Percentiles rank a stretch among this genome's conserved stretches.
phyloP scores from a whole-genome alignment of 1,139 yeast genomes.

The Pichia sp. region DNA sequence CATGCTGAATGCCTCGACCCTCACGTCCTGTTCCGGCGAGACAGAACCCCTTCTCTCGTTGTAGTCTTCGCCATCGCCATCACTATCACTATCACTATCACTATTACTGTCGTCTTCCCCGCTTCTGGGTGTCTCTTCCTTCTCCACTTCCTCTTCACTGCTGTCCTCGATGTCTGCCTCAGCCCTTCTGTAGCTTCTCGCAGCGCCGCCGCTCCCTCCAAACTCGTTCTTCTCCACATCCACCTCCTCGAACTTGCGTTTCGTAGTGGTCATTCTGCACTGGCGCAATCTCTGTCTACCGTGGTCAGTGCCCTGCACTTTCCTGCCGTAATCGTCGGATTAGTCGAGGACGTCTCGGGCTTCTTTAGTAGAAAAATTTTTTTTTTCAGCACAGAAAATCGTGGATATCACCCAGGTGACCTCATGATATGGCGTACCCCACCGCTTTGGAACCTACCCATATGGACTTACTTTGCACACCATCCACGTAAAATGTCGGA shows the following conservation, averaged over 20 bases:
- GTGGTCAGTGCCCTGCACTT: neutral
- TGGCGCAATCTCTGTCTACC: neutral
- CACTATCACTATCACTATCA: constrained; percentile 20
- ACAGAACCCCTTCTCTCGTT: neutral
- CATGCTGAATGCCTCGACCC: constrained; percentile 58
- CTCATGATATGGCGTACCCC: no score
- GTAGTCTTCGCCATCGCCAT: neutral
- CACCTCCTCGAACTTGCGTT: neutral
- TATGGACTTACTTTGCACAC: neutral
- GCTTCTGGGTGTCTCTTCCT: constrained; percentile 31
- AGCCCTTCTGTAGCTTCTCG: no score
- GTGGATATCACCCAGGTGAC: no score
- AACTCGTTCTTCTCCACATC: neutral
- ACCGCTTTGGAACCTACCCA: no score
- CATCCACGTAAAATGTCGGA: neutral
- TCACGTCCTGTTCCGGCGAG: constrained; percentile 17
- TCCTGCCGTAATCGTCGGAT: no score
- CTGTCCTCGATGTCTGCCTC: neutral
- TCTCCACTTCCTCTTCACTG: constrained; percentile 30
- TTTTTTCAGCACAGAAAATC: no score
- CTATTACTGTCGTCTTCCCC: constrained; percentile 26
- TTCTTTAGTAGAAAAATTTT: no score
- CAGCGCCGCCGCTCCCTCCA: no score
- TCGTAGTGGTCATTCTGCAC: neutral
- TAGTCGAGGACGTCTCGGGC: no score